Evolutionary conservation across 75 land plant species (phyloP).

Genomic region (Larix kaempferi): DNA sequence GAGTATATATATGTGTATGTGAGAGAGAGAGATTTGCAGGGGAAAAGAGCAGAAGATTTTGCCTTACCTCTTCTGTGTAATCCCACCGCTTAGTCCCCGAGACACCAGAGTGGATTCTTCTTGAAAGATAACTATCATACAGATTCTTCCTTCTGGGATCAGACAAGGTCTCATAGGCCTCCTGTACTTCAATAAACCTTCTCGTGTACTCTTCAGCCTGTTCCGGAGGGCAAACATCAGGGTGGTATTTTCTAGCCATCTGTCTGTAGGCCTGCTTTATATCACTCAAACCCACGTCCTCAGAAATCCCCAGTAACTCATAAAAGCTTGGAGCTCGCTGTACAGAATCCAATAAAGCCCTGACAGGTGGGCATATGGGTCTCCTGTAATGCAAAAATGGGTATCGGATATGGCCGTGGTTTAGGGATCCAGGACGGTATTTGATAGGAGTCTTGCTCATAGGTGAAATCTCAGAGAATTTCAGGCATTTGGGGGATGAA

Average conservation of each 20-base stretch:
- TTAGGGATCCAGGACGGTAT: too few relatives aligned
- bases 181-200: constrained; percentile 9
- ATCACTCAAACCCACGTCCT: constrained; percentile 3
- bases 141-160: constrained; percentile 10
- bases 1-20: too few relatives aligned
- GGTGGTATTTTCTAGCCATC: constrained; percentile 11
- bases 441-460: too few relatives aligned
- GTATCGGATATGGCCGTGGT: too few relatives aligned
- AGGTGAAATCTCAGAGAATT: too few relatives aligned
- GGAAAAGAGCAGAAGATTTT: too few relatives aligned
- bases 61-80: too few relatives aligned
- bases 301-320: neutral
- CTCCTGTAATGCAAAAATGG: too few relatives aligned
- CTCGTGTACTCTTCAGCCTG: constrained; percentile 16
- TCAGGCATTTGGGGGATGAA: too few relatives aligned
- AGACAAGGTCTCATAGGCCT: constrained; percentile 15
- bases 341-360: neutral
- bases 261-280: constrained; percentile 12
- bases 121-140: neutral
- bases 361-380: neutral
- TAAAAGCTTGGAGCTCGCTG: neutral
- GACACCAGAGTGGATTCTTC: too few relatives aligned
- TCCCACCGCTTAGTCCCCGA: too few relatives aligned
- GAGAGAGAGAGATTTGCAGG: too few relatives aligned
- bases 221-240: constrained; percentile 5